These are phyloP conservation scores for Aspergillus asperescens DNA, from an alignment of 495 filamentous ascomycete species.

Conservation along the genomic window DNA sequence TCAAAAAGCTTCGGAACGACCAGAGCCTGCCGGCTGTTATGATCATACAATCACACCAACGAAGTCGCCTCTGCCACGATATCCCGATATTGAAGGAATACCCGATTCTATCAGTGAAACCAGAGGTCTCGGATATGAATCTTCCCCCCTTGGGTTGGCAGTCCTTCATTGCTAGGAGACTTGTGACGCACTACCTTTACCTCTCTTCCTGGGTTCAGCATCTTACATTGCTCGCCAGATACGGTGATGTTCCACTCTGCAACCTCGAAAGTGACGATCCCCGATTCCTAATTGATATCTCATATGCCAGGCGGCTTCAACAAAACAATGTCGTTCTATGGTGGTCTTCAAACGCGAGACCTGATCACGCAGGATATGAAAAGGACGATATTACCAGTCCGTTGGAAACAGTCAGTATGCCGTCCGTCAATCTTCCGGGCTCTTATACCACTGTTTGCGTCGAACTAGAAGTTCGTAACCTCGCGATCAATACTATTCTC, in stretches of 20 bases:
- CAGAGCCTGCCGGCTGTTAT: conserved; percentile 74
- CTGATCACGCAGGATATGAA: conserved; percentile 95
- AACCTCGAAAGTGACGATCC: conserved; percentile 94
- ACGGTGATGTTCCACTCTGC: conserved; percentile 90
- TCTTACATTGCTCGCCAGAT: conserved; percentile 76
- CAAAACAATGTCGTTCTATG: conserved; percentile 94
- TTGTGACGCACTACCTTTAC: conserved; percentile 85
- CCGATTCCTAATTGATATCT: conserved; percentile 88
- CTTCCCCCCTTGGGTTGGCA: conserved; percentile 94
- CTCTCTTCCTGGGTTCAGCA: conserved; percentile 89
- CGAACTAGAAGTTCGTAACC: conserved; percentile 86
- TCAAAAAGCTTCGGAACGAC: conserved; percentile 84
- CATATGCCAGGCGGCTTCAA: conserved; percentile 86
- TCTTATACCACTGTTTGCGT: conserved; percentile 97
- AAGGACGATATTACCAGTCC: conserved; percentile 81
- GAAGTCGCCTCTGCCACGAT: conserved; percentile 72
- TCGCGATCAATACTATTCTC: conserved; percentile 96
- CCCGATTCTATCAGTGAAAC: conserved; percentile 71
- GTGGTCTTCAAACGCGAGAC: conserved; percentile 83
- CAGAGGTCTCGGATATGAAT: conserved; percentile 77
- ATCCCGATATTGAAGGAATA: conserved; percentile 80
- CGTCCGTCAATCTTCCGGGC: conserved; percentile 82
- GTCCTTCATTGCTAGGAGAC: conserved; percentile 73
- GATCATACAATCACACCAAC: conserved; percentile 86
- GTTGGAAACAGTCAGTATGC: conserved; percentile 90